phyloP scores from a whole-genome alignment of 345 rosid species.

The Pistacia vera region DNA sequence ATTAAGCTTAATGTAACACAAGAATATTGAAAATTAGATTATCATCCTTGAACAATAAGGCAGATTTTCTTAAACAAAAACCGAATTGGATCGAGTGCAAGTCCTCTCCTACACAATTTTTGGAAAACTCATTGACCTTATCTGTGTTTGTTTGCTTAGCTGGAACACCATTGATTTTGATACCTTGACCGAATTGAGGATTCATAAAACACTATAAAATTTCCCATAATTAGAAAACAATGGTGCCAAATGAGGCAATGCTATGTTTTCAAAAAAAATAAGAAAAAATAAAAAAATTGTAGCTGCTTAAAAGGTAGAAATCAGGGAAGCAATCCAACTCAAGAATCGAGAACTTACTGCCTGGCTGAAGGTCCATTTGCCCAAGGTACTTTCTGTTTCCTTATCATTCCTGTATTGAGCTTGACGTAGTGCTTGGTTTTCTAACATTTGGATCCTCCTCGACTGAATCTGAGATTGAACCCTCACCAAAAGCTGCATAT shows the following conservation, averaged over 20 bases:
- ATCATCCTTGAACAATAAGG: neutral
- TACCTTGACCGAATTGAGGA: neutral
- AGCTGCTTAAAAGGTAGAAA: neutral
- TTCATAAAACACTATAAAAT: neutral
- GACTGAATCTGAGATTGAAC: conserved; percentile 97
- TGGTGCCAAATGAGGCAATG: neutral
- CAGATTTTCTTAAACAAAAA: no score
- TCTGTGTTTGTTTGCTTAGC: no score
- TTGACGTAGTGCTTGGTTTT: conserved; percentile 68
- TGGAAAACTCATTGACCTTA: no score
- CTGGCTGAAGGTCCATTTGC: conserved; percentile 56
- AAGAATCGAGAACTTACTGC: conserved; percentile 39
- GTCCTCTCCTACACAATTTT: no score
- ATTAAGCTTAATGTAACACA: neutral
- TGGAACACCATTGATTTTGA: neutral
- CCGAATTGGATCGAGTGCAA: no score
- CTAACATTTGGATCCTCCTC: conserved; percentile 87
- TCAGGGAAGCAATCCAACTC: neutral
- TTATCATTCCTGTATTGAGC: conserved; percentile 51
- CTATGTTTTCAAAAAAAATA: neutral
- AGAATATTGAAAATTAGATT: neutral
- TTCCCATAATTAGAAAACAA: neutral
- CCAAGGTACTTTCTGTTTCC: conserved; percentile 55
- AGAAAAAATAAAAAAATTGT: neutral
- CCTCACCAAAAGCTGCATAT: conserved; percentile 91